phyloP scores from a whole-genome alignment of 495 filamentous ascomycete species.

The Neurospora tetrasperma region DNA sequence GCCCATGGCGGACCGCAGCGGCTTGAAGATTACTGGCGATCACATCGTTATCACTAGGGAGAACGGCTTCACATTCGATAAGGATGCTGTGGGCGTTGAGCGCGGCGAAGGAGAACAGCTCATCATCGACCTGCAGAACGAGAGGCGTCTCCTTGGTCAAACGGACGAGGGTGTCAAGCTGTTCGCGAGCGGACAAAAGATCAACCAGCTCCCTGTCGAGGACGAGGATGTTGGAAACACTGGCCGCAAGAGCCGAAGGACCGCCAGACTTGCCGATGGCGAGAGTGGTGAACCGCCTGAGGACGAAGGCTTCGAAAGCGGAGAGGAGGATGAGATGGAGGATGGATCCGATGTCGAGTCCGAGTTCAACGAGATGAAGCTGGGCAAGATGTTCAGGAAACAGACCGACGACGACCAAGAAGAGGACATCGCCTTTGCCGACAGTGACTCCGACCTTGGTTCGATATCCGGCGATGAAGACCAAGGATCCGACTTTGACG shows the following conservation, averaged over 20 bases:
- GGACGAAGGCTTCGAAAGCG: conserved; percentile 53
- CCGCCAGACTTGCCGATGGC: conserved; percentile 52
- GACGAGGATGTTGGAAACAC: conserved; percentile 31
- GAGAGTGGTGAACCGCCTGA: conserved; percentile 43
- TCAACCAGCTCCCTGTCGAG: conserved; percentile 51
- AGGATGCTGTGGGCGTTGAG: conserved; percentile 54
- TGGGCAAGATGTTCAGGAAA: conserved; percentile 45
- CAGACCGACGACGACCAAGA: conserved; percentile 34
- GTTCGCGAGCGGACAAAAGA: conserved; percentile 64
- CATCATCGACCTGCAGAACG: conserved; percentile 79
- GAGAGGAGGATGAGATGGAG: conserved; percentile 37
- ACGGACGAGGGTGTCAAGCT: conserved; percentile 70
- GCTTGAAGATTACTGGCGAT: conserved; percentile 57
- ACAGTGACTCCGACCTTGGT: conserved; percentile 91
- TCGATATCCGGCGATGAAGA: conserved; percentile 72
- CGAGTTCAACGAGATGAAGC: conserved; percentile 43
- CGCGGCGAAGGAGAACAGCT: conserved; percentile 87
- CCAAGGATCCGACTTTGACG: conserved; percentile 37
- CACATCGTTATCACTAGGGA: conserved; percentile 49
- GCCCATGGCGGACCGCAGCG: conserved; percentile 95
- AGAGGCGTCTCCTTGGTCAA: conserved; percentile 71
- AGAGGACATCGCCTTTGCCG: conserved; percentile 75
- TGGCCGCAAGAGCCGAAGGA: conserved; percentile 62
- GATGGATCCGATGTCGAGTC: conserved; percentile 43
- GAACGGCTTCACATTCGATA: conserved; percentile 64